Percentiles rank a stretch among this genome's conserved stretches.
phyloP scores from a whole-genome alignment of 179 eudicot genomes.

The Beta macrorhiza region DNA sequence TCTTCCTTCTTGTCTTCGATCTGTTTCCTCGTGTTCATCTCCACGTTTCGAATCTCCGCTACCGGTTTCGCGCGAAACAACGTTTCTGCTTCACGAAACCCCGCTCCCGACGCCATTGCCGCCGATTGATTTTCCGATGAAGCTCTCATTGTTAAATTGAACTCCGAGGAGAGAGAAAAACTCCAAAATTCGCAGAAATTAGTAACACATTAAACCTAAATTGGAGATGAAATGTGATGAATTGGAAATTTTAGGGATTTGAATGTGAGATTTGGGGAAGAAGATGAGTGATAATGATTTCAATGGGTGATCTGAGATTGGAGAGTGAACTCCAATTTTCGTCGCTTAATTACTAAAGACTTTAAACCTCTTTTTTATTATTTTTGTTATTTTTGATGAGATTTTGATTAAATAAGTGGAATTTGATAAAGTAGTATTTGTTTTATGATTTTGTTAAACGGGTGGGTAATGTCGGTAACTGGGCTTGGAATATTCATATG shows the following conservation, averaged over 20 bases:
- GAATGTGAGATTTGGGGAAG: background rate
- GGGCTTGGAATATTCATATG: background rate
- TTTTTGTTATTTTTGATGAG: background rate
- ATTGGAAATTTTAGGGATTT: background rate
- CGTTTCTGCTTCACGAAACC: conserved; percentile 60
- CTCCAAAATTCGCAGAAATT: background rate
- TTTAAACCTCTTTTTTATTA: background rate
- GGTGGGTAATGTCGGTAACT: background rate
- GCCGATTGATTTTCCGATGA: conserved; percentile 35
- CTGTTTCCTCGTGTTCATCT: conserved; percentile 62
- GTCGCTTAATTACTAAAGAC: background rate
- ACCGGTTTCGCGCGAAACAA: conserved; percentile 76
- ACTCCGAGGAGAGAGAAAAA: background rate
- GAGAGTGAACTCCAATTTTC: conserved; percentile 7
- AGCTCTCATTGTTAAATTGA: conserved; percentile 29
- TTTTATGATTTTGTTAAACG: background rate
- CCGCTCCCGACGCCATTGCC: conserved; percentile 32
- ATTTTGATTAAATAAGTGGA: no score
- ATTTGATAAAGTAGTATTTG: no score
- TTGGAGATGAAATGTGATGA: background rate
- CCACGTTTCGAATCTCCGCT: conserved; percentile 73
- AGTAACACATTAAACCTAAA: conserved; percentile 3
- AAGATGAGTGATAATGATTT: background rate
- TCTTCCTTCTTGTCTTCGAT: conserved; percentile 85
- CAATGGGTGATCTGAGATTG: conserved; percentile 6